Evolutionary conservation across 164 flowering plant genomes (phyloP).

Genomic region (Aristolochia fimbriata): DNA sequence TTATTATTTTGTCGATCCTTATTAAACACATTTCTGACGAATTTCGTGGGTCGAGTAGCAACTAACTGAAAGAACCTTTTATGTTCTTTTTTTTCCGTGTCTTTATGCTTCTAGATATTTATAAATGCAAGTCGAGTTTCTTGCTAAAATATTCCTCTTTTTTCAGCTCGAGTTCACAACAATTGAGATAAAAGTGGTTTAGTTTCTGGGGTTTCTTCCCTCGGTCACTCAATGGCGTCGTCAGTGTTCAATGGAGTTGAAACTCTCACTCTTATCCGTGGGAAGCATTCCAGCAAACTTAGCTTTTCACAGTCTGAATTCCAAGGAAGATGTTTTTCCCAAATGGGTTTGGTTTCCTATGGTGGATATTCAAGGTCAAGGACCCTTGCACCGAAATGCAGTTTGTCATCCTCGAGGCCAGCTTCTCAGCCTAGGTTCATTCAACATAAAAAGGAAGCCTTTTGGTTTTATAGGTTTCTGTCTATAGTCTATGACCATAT

Average conservation of each 20-base stretch:
- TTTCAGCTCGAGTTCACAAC: no score
- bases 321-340: conserved; percentile 26
- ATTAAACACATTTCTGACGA: no score
- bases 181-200: no score
- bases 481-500: conserved; percentile 67
- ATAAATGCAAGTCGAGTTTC: no score
- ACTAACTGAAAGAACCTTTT: no score
- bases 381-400: conserved; percentile 25
- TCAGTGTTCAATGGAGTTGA: conserved; percentile 58
- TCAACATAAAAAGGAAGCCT: conserved; percentile 77
- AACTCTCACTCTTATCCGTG: conserved; percentile 26
- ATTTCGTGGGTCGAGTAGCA: no score
- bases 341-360: conserved; percentile 20
- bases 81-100: no score
- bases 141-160: no score
- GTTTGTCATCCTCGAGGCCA: conserved; percentile 48
- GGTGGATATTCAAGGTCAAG: conserved; percentile 13
- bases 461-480: conserved; percentile 72
- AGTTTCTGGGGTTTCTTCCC: no score
- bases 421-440: conserved; percentile 69
- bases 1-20: no score
- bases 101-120: no score
- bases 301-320: conserved; percentile 37
- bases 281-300: conserved; percentile 25
- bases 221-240: conserved; percentile 38